Evolutionary conservation across 2,329 filamentous ascomycete species (phyloP).

Genomic region (Fusarium cyanostomum): DNA sequence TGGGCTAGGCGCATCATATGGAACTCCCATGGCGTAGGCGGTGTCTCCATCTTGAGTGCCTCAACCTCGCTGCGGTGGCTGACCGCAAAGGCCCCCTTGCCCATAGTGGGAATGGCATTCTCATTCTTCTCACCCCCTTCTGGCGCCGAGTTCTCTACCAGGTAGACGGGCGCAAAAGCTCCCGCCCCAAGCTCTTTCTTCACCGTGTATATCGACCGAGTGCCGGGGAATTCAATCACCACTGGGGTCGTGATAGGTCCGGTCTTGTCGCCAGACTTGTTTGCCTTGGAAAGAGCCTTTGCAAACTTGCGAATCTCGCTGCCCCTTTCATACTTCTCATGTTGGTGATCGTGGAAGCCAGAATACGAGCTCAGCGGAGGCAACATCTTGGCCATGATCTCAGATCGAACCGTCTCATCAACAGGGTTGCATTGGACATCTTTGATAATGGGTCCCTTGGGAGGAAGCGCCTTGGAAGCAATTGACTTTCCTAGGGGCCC

Average conservation of each 20-base stretch:
- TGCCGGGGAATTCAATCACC: constrained; percentile 72
- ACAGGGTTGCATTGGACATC: constrained; percentile 91
- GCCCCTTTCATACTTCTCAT: constrained; percentile 71
- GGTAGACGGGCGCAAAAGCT: constrained; percentile 94
- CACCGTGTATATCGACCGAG: constrained; percentile 75
- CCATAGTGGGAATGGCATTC: constrained; percentile 62
- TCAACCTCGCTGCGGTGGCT: constrained; percentile 71
- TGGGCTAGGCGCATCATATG: constrained; percentile 91
- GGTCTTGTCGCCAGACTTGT: constrained; percentile 68
- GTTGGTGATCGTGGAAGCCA: constrained; percentile 80
- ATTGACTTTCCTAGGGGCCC: constrained; percentile 46
- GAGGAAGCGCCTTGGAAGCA: constrained; percentile 53
- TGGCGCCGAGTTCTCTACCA: constrained; percentile 77
- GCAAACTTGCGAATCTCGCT: constrained; percentile 84
- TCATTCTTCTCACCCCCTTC: constrained; percentile 57
- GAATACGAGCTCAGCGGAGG: constrained; percentile 78
- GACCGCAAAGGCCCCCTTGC: constrained; percentile 68
- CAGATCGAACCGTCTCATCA: constrained; percentile 75
- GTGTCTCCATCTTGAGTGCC: constrained; percentile 93
- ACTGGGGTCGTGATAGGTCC: constrained; percentile 68
- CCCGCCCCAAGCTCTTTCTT: constrained; percentile 90
- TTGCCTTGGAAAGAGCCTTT: constrained; percentile 70
- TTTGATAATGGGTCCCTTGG: constrained; percentile 78
- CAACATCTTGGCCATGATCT: constrained; percentile 78
- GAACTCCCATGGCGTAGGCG: constrained; percentile 93